These are phyloP conservation scores for Phytophthora quininea DNA, from an alignment of 352 stramenopile genomes.

Conservation along the genomic window DNA sequence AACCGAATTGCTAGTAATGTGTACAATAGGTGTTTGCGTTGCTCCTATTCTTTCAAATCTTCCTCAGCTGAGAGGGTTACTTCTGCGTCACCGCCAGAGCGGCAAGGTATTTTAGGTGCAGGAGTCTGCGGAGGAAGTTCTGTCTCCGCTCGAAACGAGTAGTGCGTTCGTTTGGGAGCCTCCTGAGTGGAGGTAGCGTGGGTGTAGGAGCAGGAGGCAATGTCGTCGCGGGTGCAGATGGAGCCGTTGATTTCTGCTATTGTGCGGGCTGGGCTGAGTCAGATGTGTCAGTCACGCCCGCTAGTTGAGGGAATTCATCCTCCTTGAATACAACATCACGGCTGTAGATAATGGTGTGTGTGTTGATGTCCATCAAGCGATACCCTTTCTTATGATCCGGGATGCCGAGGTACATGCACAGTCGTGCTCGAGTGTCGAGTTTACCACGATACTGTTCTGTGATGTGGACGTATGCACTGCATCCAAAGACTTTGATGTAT, in stretches of 20 bases:
- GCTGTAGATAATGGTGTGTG: not conserved
- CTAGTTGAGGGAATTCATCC: not conserved
- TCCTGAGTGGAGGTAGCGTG: too few species aligned
- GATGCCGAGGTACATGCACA: not conserved
- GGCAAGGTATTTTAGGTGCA: not conserved
- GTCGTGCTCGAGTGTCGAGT: not conserved
- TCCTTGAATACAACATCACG: not conserved
- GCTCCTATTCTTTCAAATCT: not conserved
- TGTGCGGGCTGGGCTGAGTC: not conserved
- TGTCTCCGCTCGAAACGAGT: not conserved
- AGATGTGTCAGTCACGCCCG: not conserved
- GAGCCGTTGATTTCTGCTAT: not conserved
- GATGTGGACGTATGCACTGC: not conserved
- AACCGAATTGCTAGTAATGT: conserved; percentile 3
- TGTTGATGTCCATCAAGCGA: not conserved
- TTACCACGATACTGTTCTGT: not conserved
- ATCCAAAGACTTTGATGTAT: not conserved
- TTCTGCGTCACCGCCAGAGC: too few species aligned
- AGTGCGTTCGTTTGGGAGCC: not conserved
- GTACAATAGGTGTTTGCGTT: not conserved
- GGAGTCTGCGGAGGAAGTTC: not conserved
- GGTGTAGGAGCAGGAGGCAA: not conserved
- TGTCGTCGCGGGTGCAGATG: not conserved
- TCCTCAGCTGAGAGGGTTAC: too few species aligned
- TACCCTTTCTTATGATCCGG: not conserved